Base-by-base conservation (phyloP, 2,329 filamentous ascomycete species). In the Trichoderma harzianum region DNA sequence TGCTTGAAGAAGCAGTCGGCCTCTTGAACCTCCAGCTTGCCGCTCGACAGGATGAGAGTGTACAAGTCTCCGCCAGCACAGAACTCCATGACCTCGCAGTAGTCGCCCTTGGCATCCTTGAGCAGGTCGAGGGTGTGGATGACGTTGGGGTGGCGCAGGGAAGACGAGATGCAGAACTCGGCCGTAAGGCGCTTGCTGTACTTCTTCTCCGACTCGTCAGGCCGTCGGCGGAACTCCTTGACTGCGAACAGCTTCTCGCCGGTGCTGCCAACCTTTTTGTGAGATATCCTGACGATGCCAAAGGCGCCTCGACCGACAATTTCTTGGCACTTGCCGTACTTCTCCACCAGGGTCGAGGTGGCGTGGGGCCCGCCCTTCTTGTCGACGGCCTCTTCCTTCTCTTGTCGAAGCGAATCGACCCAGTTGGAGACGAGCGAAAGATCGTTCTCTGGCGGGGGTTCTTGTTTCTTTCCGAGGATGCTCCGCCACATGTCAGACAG, bases 1-100 rank as follows among this genome's bases (percentile, higher is more conserved):
- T 99, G 96, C 84, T 98, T 97, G 87, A 99, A 99, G 82, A 96
- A 97, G 83, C 96, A 99, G 81, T 99, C 96, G 73, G 96, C 95
- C 82, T 99, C 96, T 73, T 90, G 86, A 34, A 97, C 93, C 80
- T 96, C 95, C 24, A 99, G 90, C 82, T 97, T 97, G 72, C 93
- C 93, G 47, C 94, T 94, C 7, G 96, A 91, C 34, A 98, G 89
- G 24, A 99, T 92, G 6, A 99, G 87, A 0, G 94, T 98, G 82
- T 98, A 98, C 28, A 99, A 86, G 80, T 99, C 96, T 72, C 96
- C 96, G 73, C 96, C 96, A 47, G 95, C 95, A 80, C 96, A 99
- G 80, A 96, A 99, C 83, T 99, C 96, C 96, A 99, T 99, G 67
- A 99, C 96, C 81, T 99, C 96, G 82, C 96, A 99, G 82, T 96